Percentiles rank a stretch among this genome's conserved stretches.
phyloP scores from a whole-genome alignment of 139 green algal species.

The Desmodesmus armatus region DNA sequence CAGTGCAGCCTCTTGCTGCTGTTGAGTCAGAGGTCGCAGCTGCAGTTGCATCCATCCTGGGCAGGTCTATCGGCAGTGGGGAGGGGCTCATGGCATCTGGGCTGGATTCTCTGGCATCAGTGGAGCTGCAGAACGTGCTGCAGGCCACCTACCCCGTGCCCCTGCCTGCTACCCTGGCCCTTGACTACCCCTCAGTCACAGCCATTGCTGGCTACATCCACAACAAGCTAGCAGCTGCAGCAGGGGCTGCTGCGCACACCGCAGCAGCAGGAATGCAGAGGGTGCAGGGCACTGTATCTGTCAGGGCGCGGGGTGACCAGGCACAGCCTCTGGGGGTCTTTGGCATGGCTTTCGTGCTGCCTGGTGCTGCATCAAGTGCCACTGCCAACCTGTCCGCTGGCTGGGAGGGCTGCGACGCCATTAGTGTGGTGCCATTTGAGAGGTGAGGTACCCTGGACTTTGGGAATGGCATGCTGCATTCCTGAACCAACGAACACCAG shows the following conservation, averaged over 20 bases:
- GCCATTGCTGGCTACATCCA: constrained; percentile 55
- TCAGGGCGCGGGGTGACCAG: neutral
- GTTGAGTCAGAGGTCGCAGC: neutral
- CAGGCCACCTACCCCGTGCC: constrained; percentile 57
- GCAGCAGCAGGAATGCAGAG: neutral
- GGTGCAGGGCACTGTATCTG: neutral
- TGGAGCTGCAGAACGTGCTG: constrained; percentile 88
- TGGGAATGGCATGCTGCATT: neutral
- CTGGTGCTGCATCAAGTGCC: neutral
- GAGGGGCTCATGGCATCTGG: constrained; percentile 72
- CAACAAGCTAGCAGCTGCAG: neutral
- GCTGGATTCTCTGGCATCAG: constrained; percentile 83
- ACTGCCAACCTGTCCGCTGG: neutral
- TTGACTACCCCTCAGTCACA: constrained; percentile 81
- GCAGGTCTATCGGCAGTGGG: constrained; percentile 37
- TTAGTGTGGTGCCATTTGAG: constrained; percentile 17
- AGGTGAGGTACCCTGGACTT: too few relatives aligned
- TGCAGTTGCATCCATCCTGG: constrained; percentile 17
- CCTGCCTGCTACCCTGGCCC: constrained; percentile 59
- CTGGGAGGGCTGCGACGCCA: neutral
- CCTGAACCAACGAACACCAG: neutral
- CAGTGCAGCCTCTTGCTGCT: neutral
- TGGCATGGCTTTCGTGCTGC: constrained; percentile 1
- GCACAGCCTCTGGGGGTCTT: neutral
- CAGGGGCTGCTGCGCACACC: neutral